Evolutionary conservation across 1,284 basidiomycete genomes (phyloP).

Genomic region (Papiliotrema flavescens): DNA sequence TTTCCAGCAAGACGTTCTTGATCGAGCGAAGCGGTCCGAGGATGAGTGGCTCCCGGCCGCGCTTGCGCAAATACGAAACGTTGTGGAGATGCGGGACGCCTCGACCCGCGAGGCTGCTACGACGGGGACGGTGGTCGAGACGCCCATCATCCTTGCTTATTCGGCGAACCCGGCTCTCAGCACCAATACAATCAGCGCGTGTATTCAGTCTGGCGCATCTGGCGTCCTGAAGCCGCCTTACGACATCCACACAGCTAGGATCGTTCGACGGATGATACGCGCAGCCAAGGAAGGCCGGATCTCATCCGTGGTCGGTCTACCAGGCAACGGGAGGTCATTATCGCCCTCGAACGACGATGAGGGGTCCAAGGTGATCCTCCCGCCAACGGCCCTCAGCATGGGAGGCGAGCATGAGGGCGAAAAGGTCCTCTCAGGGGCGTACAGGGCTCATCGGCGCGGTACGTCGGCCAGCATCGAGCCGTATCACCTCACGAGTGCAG

Average conservation of each 20-base stretch:
- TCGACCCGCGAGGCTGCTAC: neutral
- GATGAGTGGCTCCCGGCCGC: conserved; percentile 44
- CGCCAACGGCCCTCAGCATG: conserved; percentile 37
- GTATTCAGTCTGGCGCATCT: conserved; percentile 38
- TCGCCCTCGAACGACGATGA: conserved; percentile 4
- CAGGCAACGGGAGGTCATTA: neutral
- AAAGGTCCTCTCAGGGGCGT: conserved; percentile 25
- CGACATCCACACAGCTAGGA: conserved; percentile 22
- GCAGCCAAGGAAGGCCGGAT: conserved; percentile 26
- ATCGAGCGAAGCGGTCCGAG: conserved; percentile 40
- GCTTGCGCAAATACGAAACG: conserved; percentile 28
- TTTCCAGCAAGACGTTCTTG: conserved; percentile 48
- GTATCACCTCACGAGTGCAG: neutral
- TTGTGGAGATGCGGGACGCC: conserved; percentile 26
- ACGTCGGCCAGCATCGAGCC: neutral
- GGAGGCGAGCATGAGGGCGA: conserved; percentile 42
- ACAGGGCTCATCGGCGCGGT: conserved; percentile 1
- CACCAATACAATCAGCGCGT: conserved; percentile 29
- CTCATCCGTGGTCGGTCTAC: conserved; percentile 10
- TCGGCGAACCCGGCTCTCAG: conserved; percentile 40
- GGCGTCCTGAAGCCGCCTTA: conserved; percentile 47
- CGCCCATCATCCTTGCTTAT: conserved; percentile 42
- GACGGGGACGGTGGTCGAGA: neutral
- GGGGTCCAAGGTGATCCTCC: conserved; percentile 30
- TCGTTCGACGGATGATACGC: conserved; percentile 28